Evolutionary conservation across 805 yeast species (phyloP).

Genomic region (Saccharomycopsis selenospora): DNA sequence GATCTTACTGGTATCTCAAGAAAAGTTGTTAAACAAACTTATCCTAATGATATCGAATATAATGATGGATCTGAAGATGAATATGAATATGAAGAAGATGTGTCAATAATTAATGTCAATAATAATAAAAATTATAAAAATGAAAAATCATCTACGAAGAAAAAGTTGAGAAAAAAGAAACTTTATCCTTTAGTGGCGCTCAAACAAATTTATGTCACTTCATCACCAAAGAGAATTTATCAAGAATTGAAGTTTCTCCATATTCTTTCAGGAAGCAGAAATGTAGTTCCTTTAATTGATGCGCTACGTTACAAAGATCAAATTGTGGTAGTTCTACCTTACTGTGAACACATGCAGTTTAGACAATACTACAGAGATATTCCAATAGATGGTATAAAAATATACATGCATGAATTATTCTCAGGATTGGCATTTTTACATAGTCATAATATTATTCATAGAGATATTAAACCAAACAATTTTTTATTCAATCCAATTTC

Average conservation of each 20-base stretch:
- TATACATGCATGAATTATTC: slow-evolving; percentile 72
- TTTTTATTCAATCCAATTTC: slow-evolving; percentile 53
- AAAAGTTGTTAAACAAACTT: slow-evolving; percentile 28
- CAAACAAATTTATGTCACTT: slow-evolving; percentile 89
- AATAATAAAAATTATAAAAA: slow-evolving; percentile 6
- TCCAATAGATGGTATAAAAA: slow-evolving; percentile 70
- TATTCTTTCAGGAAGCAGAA: slow-evolving; percentile 55
- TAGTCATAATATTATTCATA: slow-evolving; percentile 69
- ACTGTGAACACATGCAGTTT: slow-evolving; percentile 84
- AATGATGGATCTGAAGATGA: slow-evolving; percentile 26
- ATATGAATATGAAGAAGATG: slow-evolving; percentile 1
- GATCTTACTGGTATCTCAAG: slow-evolving; percentile 45
- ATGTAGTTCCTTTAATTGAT: slow-evolving; percentile 85
- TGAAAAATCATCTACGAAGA: slow-evolving; percentile 25
- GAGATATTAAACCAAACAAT: slow-evolving; percentile 87
- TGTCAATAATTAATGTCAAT: slow-evolving; percentile 6
- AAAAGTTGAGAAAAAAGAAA: slow-evolving; percentile 25
- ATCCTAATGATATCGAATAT: slow-evolving; percentile 33
- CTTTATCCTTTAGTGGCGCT: slow-evolving; percentile 55
- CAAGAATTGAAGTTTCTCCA: slow-evolving; percentile 80
- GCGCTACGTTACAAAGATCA: slow-evolving; percentile 86
- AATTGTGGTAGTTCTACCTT: slow-evolving; percentile 87
- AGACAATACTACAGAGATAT: slow-evolving; percentile 77
- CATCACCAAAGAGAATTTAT: slow-evolving; percentile 85
- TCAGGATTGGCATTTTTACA: slow-evolving; percentile 69